These are phyloP conservation scores for Nicotiana tomentosiformis DNA, from an alignment of 257 asterid genomes.

Conservation along the genomic window DNA sequence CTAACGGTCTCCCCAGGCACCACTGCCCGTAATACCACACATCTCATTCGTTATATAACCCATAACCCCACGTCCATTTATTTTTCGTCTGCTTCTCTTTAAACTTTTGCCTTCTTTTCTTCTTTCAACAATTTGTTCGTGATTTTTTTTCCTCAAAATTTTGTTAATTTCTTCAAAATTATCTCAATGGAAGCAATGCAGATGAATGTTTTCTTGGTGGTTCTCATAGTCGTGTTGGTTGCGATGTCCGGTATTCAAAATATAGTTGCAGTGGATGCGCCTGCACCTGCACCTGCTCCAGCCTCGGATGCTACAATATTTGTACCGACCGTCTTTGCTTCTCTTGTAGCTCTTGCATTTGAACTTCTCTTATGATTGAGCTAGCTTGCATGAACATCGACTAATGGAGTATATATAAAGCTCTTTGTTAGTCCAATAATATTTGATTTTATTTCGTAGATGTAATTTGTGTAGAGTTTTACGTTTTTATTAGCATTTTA, in stretches of 20 bases:
- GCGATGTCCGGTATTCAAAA: conserved; percentile 27
- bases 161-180: neutral
- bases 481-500: neutral
- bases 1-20: conserved; percentile 37
- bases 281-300: conserved; percentile 38
- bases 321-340: conserved; percentile 34
- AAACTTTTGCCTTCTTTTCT: neutral
- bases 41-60: conserved; percentile 11
- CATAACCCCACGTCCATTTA: neutral
- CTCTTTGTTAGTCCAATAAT: neutral
- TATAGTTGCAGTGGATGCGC: conserved; percentile 18
- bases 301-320: conserved; percentile 29
- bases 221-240: conserved; percentile 26
- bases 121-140: neutral
- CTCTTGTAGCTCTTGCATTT: conserved; percentile 30
- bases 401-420: neutral
- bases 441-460: neutral
- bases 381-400: neutral
- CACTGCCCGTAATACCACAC: conserved; percentile 18
- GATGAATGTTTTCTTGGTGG: conserved; percentile 32
- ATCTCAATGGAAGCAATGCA: conserved; percentile 44
- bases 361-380: conserved; percentile 33
- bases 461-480: neutral
- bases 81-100: neutral
- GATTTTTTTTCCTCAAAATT: neutral